A percentile compares a stretch with the other conserved stretches of the same genome.
Conservation (phyloP, 2,329 filamentous ascomycete genomes). For the Penicillium sp. region DNA sequence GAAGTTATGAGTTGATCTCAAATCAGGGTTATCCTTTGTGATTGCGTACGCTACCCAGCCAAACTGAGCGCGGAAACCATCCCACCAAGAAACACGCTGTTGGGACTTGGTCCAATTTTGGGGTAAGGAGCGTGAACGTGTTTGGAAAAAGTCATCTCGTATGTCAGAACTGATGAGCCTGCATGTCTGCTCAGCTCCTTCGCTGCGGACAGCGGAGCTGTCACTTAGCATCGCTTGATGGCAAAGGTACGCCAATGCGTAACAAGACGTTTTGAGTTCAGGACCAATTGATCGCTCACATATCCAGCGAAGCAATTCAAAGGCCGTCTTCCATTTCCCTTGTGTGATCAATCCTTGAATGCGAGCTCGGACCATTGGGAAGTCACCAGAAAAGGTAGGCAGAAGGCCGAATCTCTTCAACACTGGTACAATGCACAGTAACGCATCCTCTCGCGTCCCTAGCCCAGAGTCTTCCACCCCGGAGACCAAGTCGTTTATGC, state of each 20-base stretch:
- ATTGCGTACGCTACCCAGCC: slow-evolving; percentile 29
- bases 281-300: slow-evolving; percentile 24
- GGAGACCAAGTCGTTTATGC: slow-evolving; percentile 21
- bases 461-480: not conserved
- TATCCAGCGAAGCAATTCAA: slow-evolving; percentile 26
- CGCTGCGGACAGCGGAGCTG: slow-evolving; percentile 2
- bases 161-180: slow-evolving; percentile 15
- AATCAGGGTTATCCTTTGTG: slow-evolving; percentile 2
- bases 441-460: slow-evolving; percentile 28
- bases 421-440: slow-evolving; percentile 34
- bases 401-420: slow-evolving; percentile 19
- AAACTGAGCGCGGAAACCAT: slow-evolving; percentile 20
- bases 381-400: slow-evolving; percentile 26
- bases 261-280: slow-evolving; percentile 27
- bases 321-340: slow-evolving; percentile 24
- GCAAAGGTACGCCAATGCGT: slow-evolving; percentile 29
- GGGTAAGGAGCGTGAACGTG: not conserved
- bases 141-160: slow-evolving; percentile 9
- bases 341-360: slow-evolving; percentile 5
- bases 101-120: slow-evolving; percentile 12
- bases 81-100: slow-evolving; percentile 15
- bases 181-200: slow-evolving; percentile 9
- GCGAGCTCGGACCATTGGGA: slow-evolving; percentile 3
- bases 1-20: not conserved
- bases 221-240: slow-evolving; percentile 23